phyloP scores from a whole-genome alignment of 352 stramenopile genomes.

The Pythium oligandrum region DNA sequence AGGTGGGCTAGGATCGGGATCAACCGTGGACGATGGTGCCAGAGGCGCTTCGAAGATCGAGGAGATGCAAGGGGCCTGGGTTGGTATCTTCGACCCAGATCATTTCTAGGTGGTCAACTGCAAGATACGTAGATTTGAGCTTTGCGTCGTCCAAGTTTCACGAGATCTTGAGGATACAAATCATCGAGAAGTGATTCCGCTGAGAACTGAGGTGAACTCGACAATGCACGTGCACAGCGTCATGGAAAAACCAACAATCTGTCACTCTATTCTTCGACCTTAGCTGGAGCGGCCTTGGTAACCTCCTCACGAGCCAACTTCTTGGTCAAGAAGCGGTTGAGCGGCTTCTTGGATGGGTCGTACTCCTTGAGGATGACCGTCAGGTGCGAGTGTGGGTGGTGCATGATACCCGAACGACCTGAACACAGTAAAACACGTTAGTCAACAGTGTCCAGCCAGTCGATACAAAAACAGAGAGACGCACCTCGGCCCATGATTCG shows the following conservation, averaged over 20 bases:
- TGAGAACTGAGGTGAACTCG: background rate
- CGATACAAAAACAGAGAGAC: conserved; percentile 7
- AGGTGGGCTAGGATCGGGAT: conserved; percentile 2
- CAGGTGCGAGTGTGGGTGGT: conserved; percentile 77
- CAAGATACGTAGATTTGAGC: no score
- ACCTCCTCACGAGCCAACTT: conserved; percentile 49
- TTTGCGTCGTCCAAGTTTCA: no score
- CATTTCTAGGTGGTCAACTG: no score
- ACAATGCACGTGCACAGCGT: background rate
- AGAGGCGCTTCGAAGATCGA: no score
- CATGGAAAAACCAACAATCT: conserved; percentile 4
- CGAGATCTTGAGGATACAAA: conserved; percentile 2
- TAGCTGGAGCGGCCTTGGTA: conserved; percentile 17
- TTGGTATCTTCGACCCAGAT: no score
- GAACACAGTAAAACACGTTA: conserved; percentile 8
- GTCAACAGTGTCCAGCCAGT: background rate
- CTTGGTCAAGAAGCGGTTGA: conserved; percentile 75
- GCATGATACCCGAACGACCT: conserved; percentile 81
- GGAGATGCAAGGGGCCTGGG: no score
- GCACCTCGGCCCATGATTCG: conserved; percentile 81
- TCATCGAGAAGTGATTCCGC: background rate
- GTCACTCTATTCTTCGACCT: conserved; percentile 35
- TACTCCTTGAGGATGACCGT: conserved; percentile 77
- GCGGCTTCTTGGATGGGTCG: conserved; percentile 67
- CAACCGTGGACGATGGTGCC: background rate